Percentiles rank a stretch among this genome's conserved stretches.
Evolutionary conservation across 2,329 filamentous ascomycete genomes (phyloP).

Genomic region (Monosporascus cannonballus): DNA sequence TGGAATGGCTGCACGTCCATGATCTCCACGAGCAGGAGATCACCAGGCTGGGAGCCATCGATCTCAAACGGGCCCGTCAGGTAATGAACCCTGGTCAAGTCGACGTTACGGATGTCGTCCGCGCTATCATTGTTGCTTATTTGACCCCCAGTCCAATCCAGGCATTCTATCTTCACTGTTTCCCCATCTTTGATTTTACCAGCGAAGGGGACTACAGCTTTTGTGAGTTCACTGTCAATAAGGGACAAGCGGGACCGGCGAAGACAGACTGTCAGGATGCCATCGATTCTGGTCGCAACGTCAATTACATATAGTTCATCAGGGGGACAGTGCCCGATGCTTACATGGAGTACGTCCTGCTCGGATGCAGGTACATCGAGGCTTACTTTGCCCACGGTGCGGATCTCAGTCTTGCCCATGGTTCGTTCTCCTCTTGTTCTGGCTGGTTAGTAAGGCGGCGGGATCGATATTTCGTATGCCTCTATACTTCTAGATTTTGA

Average conservation of each 20-base stretch:
- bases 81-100: constrained; percentile 81
- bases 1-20: constrained; percentile 88
- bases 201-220: constrained; percentile 59
- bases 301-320: constrained; percentile 6
- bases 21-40: constrained; percentile 81
- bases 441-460: background rate
- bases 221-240: background rate
- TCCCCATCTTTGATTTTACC: constrained; percentile 75
- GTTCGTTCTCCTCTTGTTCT: constrained; percentile 1
- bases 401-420: constrained; percentile 46
- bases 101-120: constrained; percentile 80
- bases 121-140: constrained; percentile 85
- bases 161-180: constrained; percentile 88
- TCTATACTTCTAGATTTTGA: too few species aligned
- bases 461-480: background rate
- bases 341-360: constrained; percentile 65
- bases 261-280: constrained; percentile 76
- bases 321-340: constrained; percentile 22
- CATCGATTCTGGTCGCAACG: constrained; percentile 65
- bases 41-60: constrained; percentile 76
- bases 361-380: constrained; percentile 65
- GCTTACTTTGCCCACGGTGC: constrained; percentile 67
- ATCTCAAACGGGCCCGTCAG: constrained; percentile 86
- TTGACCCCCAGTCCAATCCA: constrained; percentile 79
- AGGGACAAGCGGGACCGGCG: background rate